phyloP scores from a whole-genome alignment of 192 early-diverging fungal species.

The Gaertneriomyces sp. region DNA sequence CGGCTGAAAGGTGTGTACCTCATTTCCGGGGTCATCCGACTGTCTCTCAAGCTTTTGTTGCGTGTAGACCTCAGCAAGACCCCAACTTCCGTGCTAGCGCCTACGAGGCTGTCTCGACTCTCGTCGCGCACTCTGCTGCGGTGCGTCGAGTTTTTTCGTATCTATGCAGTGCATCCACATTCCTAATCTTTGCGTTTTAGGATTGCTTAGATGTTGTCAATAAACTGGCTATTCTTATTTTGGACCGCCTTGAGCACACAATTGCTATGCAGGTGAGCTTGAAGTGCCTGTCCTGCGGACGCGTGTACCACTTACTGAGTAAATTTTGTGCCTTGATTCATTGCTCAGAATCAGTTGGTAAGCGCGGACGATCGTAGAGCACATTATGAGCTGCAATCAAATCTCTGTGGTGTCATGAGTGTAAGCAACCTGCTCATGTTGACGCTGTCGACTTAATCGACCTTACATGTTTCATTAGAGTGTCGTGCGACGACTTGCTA shows the following conservation, averaged over 20 bases:
- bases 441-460: not conserved
- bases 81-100: conserved; percentile 85
- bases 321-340: conserved; percentile 7
- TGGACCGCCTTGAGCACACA: conserved; percentile 78
- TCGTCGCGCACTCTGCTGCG: conserved; percentile 56
- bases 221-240: conserved; percentile 66
- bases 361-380: conserved; percentile 76
- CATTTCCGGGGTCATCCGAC: not conserved
- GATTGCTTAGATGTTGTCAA: conserved; percentile 77
- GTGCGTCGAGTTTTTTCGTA: not conserved
- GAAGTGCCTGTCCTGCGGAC: too few species aligned
- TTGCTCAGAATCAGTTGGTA: conserved; percentile 66
- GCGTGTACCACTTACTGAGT: not conserved
- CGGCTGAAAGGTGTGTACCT: conserved; percentile 30
- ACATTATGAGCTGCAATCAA: conserved; percentile 86
- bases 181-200: not conserved
- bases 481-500: conserved; percentile 75
- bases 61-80: conserved; percentile 64
- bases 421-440: conserved; percentile 33
- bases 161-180: not conserved
- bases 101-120: conserved; percentile 88
- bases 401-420: conserved; percentile 86
- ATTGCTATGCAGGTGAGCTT: conserved; percentile 52
- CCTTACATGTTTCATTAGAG: conserved; percentile 36
- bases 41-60: not conserved